A percentile compares a stretch with the other conserved stretches of the same genome.
Evolutionary conservation across 2,329 filamentous ascomycete genomes (phyloP).

Genomic region (Elsinoe fawcettii): DNA sequence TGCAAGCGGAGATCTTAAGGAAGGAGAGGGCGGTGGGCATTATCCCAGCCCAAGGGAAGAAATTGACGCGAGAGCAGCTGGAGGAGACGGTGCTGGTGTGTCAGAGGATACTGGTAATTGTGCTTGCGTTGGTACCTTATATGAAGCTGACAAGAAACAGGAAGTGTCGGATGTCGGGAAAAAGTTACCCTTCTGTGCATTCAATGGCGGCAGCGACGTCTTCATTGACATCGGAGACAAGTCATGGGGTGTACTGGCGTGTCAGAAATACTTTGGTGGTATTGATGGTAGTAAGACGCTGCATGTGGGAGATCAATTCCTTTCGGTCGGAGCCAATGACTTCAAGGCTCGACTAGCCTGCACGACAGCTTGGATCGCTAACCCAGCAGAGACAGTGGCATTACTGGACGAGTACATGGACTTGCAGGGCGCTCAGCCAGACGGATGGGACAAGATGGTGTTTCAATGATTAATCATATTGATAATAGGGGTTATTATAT

Average conservation of each 20-base stretch:
- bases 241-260: slow-evolving; percentile 87
- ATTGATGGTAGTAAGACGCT: slow-evolving; percentile 72
- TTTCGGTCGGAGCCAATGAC: slow-evolving; percentile 91
- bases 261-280: slow-evolving; percentile 79
- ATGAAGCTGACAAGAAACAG: slow-evolving; percentile 22
- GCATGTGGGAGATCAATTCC: slow-evolving; percentile 92
- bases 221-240: slow-evolving; percentile 99
- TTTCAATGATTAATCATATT: neutral
- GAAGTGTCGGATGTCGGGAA: slow-evolving; percentile 67
- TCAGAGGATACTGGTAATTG: slow-evolving; percentile 65
- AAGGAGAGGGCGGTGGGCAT: slow-evolving; percentile 65
- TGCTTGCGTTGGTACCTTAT: neutral
- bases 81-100: slow-evolving; percentile 94
- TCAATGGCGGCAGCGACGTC: slow-evolving; percentile 95
- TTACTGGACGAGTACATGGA: slow-evolving; percentile 71
- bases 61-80: slow-evolving; percentile 72
- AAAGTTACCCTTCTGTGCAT: slow-evolving; percentile 83
- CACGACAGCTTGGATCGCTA: slow-evolving; percentile 96
- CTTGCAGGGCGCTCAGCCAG: neutral
- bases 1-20: slow-evolving; percentile 72
- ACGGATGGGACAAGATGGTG: slow-evolving; percentile 6
- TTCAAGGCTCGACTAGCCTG: slow-evolving; percentile 91
- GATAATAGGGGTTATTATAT: neutral
- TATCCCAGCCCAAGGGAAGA: slow-evolving; percentile 31
- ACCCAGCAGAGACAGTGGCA: slow-evolving; percentile 79